Conservation (phyloP, 139 green algal genomes). For the Coccomyxa sp. region DNA sequence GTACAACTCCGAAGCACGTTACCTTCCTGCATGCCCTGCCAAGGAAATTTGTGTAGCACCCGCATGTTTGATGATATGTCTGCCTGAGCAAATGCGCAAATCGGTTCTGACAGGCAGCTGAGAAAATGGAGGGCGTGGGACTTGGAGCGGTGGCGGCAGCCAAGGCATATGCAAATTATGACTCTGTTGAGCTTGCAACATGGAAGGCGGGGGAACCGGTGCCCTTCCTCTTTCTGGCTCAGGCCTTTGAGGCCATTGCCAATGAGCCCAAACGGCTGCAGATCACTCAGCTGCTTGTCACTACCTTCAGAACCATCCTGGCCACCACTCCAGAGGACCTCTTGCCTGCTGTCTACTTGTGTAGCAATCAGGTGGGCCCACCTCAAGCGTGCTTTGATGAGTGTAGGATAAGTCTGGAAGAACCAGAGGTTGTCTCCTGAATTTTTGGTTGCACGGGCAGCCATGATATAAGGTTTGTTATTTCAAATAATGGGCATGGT, state of each 20-base stretch:
- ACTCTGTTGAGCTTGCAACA: slow-evolving; percentile 37
- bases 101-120: too few relatives aligned
- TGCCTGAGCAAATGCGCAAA: too few relatives aligned
- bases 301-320: slow-evolving; percentile 58
- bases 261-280: slow-evolving; percentile 57
- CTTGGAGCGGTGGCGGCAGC: slow-evolving; percentile 54
- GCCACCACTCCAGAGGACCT: slow-evolving; percentile 73
- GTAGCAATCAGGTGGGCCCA: slow-evolving; percentile 60
- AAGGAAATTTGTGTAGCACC: too few relatives aligned
- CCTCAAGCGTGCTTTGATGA: neutral
- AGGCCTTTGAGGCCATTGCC: slow-evolving; percentile 70
- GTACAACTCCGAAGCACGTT: too few relatives aligned
- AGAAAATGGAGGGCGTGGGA: slow-evolving; percentile 67
- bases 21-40: too few relatives aligned
- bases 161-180: slow-evolving; percentile 34
- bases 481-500: too few relatives aligned
- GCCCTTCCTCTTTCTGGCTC: slow-evolving; percentile 74
- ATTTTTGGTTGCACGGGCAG: too few relatives aligned
- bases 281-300: slow-evolving; percentile 64
- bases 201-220: slow-evolving; percentile 66
- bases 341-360: slow-evolving; percentile 88
- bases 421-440: too few relatives aligned
- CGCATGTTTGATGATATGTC: too few relatives aligned
- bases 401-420: too few relatives aligned
- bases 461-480: too few relatives aligned